These are phyloP conservation scores for Ceratopteris richardii DNA, from an alignment of 75 land plant genomes.

Conservation along the genomic window DNA sequence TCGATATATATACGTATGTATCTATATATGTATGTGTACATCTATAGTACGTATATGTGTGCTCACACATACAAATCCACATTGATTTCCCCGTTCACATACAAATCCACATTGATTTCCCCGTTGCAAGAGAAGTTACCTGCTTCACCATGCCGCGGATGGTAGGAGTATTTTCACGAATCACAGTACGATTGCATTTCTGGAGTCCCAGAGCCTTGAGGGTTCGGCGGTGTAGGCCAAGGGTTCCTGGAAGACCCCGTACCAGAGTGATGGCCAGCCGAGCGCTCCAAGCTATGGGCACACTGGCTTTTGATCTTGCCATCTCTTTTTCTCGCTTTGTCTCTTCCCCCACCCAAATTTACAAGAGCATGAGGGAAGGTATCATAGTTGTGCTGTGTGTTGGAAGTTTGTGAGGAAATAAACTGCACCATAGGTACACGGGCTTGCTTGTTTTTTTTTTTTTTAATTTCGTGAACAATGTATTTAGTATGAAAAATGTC, in stretches of 20 bases:
- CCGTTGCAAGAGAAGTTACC: constrained; percentile 34
- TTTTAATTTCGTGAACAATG: too few relatives aligned
- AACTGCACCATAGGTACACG: too few relatives aligned
- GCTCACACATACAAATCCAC: too few relatives aligned
- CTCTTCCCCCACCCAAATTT: too few relatives aligned
- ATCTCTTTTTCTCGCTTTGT: constrained; percentile 9
- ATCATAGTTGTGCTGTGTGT: background rate
- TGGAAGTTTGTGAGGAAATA: too few relatives aligned
- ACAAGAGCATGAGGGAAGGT: too few relatives aligned
- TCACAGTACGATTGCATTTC: constrained; percentile 66
- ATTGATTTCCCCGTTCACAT: too few relatives aligned
- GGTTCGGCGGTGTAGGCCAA: constrained; percentile 70
- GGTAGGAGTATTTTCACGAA: constrained; percentile 74
- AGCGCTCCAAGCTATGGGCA: constrained; percentile 61
- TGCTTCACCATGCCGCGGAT: constrained; percentile 90
- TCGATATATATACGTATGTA: too few relatives aligned
- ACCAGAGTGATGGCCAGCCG: constrained; percentile 71
- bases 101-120: background rate
- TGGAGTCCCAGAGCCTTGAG: constrained; percentile 74
- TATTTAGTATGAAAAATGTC: too few relatives aligned
- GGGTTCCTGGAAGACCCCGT: constrained; percentile 83
- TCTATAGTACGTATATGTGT: too few relatives aligned
- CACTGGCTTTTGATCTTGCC: constrained; percentile 45
- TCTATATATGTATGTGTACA: too few relatives aligned
- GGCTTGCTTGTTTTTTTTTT: too few relatives aligned